A percentile compares a stretch with the other conserved stretches of the same genome.
Evolutionary conservation across 2,329 filamentous ascomycete species (phyloP).

Genomic region (Cordyceps militaris): DNA sequence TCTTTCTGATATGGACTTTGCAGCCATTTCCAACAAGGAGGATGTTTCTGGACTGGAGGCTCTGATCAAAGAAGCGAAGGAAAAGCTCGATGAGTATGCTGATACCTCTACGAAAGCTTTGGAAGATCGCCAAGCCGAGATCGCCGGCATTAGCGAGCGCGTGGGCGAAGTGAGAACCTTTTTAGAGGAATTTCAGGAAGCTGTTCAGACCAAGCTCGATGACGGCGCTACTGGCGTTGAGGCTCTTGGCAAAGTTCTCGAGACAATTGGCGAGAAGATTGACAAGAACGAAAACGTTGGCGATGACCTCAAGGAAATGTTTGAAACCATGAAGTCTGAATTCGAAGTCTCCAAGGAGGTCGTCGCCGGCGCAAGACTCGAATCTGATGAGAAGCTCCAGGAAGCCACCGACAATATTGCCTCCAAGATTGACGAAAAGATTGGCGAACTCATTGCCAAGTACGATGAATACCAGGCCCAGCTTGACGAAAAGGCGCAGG

Average conservation of each 20-base stretch:
- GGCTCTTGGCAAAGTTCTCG: slow-evolving; percentile 62
- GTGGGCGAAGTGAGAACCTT: slow-evolving; percentile 72
- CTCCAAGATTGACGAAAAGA: slow-evolving; percentile 54
- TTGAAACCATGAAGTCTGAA: slow-evolving; percentile 70
- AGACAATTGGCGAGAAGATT: slow-evolving; percentile 57
- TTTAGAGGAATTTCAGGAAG: slow-evolving; percentile 69
- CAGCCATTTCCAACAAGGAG: slow-evolving; percentile 65
- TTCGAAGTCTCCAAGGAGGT: slow-evolving; percentile 80
- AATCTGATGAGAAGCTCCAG: slow-evolving; percentile 71
- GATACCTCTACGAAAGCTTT: slow-evolving; percentile 71
- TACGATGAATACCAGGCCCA: slow-evolving; percentile 78
- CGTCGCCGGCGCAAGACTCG: slow-evolving; percentile 74
- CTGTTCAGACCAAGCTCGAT: slow-evolving; percentile 69
- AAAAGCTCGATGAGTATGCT: slow-evolving; percentile 59
- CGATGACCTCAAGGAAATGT: slow-evolving; percentile 63
- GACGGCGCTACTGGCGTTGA: slow-evolving; percentile 68
- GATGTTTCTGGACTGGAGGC: slow-evolving; percentile 60
- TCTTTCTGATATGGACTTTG: slow-evolving; percentile 63
- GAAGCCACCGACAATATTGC: slow-evolving; percentile 47
- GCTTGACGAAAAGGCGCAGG: slow-evolving; percentile 66
- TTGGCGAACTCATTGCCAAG: slow-evolving; percentile 74
- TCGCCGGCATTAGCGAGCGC: slow-evolving; percentile 67
- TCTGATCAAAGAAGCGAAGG: slow-evolving; percentile 64
- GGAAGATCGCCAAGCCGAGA: slow-evolving; percentile 78
- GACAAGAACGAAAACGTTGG: slow-evolving; percentile 49